These are phyloP conservation scores for Thermoascus crustaceus DNA, from an alignment of 2,329 filamentous ascomycete genomes.

Conservation along the genomic window DNA sequence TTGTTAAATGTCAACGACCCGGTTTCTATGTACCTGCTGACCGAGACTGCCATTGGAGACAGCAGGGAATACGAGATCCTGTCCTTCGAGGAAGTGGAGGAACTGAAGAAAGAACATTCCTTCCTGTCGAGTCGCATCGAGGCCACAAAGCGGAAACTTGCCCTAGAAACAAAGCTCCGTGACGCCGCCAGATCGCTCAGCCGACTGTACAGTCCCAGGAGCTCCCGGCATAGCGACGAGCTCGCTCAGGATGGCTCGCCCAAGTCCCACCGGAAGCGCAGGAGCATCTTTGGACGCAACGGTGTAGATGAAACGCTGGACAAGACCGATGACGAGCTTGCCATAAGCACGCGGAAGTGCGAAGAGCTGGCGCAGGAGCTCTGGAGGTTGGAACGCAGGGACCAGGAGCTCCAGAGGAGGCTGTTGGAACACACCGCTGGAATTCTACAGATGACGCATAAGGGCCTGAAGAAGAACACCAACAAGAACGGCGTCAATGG, in stretches of 20 bases:
- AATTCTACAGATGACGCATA: constrained; percentile 83
- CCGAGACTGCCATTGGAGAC: constrained; percentile 86
- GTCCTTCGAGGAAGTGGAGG: constrained; percentile 84
- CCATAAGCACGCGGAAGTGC: constrained; percentile 68
- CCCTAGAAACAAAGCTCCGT: constrained; percentile 85
- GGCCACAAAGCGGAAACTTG: constrained; percentile 70
- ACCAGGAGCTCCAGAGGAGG: constrained; percentile 64
- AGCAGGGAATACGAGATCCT: constrained; percentile 78
- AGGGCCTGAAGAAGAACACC: constrained; percentile 55
- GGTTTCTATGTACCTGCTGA: constrained; percentile 80
- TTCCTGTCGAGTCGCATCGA: constrained; percentile 69
- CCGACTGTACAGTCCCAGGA: constrained; percentile 63
- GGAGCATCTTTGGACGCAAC: constrained; percentile 42
- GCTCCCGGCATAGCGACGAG: constrained; percentile 43
- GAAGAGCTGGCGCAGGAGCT: constrained; percentile 77
- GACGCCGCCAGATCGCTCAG: constrained; percentile 85
- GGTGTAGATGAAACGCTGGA: constrained; percentile 29
- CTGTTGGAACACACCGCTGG: constrained; percentile 87
- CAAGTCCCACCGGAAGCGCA: constrained; percentile 46
- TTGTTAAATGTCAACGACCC: constrained; percentile 44
- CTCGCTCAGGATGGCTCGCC: constrained; percentile 25
- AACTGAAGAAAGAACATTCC: constrained; percentile 77
- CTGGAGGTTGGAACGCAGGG: constrained; percentile 67
- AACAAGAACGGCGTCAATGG: constrained; percentile 25
- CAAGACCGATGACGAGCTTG: constrained; percentile 65